Percentiles rank a stretch among this genome's conserved stretches.
Conservation (phyloP, 1,284 basidiomycete species). For the Trichosporon sp. region DNA sequence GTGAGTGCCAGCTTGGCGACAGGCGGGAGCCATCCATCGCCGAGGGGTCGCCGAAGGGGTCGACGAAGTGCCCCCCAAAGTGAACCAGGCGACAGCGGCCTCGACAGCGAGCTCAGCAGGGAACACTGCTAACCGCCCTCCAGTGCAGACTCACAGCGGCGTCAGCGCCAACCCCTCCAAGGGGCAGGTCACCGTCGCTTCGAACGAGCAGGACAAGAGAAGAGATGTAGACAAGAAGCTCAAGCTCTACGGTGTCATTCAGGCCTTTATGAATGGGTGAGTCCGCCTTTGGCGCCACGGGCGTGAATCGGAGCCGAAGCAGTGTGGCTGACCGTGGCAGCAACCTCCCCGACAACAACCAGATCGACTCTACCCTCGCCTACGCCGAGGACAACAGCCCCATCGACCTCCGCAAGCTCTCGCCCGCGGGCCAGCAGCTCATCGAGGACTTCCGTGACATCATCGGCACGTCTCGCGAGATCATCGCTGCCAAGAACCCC, state of each 20-base stretch:
- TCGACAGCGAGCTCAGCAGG: neutral
- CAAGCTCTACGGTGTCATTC: slow-evolving; percentile 70
- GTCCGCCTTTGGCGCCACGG: slow-evolving; percentile 21
- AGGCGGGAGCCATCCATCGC: neutral
- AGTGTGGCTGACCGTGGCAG: slow-evolving; percentile 29
- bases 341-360: slow-evolving; percentile 74
- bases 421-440: slow-evolving; percentile 73
- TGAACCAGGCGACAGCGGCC: neutral
- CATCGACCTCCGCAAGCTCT: slow-evolving; percentile 68
- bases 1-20: slow-evolving; percentile 1
- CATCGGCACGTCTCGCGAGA: slow-evolving; percentile 60
- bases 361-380: slow-evolving; percentile 72
- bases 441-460: slow-evolving; percentile 67
- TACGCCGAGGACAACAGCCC: slow-evolving; percentile 72
- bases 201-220: slow-evolving; percentile 50
- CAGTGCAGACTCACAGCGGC: slow-evolving; percentile 26
- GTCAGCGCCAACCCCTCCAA: slow-evolving; percentile 31
- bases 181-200: slow-evolving; percentile 52
- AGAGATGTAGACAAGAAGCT: slow-evolving; percentile 57
- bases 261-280: slow-evolving; percentile 72
- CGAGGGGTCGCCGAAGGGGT: neutral
- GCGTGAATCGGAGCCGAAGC: too few relatives aligned
- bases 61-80: neutral
- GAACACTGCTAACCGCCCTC: neutral
- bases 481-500: slow-evolving; percentile 78